Evolutionary conservation across 2,329 filamentous ascomycete genomes (phyloP), one percentile per base, ranked within the genome.

Genomic region (Fusarium compactum): DNA sequence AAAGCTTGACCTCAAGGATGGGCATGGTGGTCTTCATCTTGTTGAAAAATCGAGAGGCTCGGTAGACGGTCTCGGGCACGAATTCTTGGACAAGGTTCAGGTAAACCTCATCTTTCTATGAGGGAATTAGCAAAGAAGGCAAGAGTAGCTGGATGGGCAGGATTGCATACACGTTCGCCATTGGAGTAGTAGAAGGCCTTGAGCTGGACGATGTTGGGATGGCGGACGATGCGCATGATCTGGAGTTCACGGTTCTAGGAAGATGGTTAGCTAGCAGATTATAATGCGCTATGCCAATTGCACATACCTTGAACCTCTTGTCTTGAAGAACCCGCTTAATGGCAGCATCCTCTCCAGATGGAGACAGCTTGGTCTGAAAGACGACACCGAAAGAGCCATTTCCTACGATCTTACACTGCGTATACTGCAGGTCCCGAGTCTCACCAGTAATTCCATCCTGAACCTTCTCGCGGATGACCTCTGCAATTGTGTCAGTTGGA

Each of bases 1-100:
- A 99, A 69, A 99, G 91, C 87, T 99, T 99, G 80, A 98, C 94
- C 83, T 99, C 96, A 76, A 99, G 89, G 76, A 95, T 97, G 18
- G 96, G 96, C 96, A 99, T 99, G 56, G 95, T 98, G 9, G 95
- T 97, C 90, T 98, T 99, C 91, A 98, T 92, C 86, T 99, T 99
- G 88, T 97, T 98, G 88, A 99, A 99, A 85, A 98, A 98, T 77
- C 96, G 91, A 70, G 96, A 98, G 45, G 96, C 96, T 78, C 96
- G 91, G 83, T 99, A 99, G 54, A 99, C 96, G 15, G 96, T 99
- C 85, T 99, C 96, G 53, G 96, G 96, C 52, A 99, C 96, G 77
- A 94, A 99, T 81, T 99, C 96, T 81, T 98, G 94, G 55, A 99
- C 95, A 67, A 99, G 88, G 79, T 99, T 99, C 74, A 99, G 91